Conservation (phyloP, 352 stramenopile genomes). For the Globisporangium acanthophoron region DNA sequence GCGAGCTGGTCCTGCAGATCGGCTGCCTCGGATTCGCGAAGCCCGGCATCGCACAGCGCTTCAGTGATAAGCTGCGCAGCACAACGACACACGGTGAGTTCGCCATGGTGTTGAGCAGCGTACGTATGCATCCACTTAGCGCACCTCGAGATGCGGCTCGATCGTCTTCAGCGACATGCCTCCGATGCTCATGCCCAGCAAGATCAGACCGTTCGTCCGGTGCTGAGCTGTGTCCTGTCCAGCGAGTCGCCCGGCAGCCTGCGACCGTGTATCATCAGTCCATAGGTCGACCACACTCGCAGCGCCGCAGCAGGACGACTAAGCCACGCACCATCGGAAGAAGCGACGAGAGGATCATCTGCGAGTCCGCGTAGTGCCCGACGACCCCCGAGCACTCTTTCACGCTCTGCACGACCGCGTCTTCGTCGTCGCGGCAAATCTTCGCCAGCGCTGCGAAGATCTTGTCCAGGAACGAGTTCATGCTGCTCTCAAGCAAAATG, state of each 20-base stretch:
- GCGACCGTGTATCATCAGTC: background rate
- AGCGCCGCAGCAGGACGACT: background rate
- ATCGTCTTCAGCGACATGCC: conserved; percentile 67
- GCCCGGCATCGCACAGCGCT: conserved; percentile 55
- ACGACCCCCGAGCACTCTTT: conserved; percentile 58
- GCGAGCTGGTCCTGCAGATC: conserved; percentile 72
- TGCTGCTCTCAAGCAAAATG: conserved; percentile 54
- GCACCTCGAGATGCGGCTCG: conserved; percentile 49
- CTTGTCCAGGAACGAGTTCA: conserved; percentile 71
- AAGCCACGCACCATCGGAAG: conserved; percentile 40
- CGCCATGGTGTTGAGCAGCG: background rate
- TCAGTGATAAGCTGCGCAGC: conserved; percentile 52
- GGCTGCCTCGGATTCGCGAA: conserved; percentile 64
- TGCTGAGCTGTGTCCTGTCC: conserved; percentile 77
- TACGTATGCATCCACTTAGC: background rate
- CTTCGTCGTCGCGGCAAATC: conserved; percentile 73
- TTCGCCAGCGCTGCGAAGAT: conserved; percentile 67
- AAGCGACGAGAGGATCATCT: conserved; percentile 70
- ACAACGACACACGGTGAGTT: background rate
- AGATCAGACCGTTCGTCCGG: conserved; percentile 69
- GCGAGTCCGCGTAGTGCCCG: conserved; percentile 62
- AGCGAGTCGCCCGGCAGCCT: conserved; percentile 49
- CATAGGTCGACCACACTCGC: background rate
- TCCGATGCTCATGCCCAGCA: conserved; percentile 77
- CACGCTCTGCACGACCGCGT: conserved; percentile 51